Percentiles rank a stretch among this genome's conserved stretches.
Conservation (phyloP, 2,329 filamentous ascomycete genomes). For the Plectosphaerella sp. region DNA sequence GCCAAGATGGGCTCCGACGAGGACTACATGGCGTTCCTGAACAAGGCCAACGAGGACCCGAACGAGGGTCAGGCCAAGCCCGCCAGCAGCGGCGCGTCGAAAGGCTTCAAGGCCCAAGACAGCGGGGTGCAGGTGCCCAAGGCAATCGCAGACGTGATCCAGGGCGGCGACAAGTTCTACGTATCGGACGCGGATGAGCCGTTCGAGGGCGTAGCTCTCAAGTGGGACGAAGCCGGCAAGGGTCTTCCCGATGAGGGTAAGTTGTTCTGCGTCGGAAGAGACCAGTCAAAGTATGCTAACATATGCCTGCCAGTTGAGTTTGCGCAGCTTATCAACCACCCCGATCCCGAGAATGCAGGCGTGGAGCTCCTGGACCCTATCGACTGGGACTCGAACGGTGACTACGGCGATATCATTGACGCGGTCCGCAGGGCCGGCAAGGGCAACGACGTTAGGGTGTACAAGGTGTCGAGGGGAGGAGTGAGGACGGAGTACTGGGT, state of each 20-base stretch:
- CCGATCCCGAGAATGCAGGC: slow-evolving; percentile 44
- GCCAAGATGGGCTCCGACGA: slow-evolving; percentile 69
- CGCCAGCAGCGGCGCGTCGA: slow-evolving; percentile 15
- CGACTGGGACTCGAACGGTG: slow-evolving; percentile 68
- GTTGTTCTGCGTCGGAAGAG: slow-evolving; percentile 16
- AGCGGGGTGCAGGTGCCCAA: slow-evolving; percentile 56
- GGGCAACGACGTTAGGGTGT: slow-evolving; percentile 69
- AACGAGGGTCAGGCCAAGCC: slow-evolving; percentile 48
- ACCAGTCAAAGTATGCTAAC: not conserved
- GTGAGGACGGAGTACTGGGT: slow-evolving; percentile 77
- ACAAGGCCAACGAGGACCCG: slow-evolving; percentile 80
- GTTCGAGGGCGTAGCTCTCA: slow-evolving; percentile 71
- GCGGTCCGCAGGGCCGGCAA: slow-evolving; percentile 61
- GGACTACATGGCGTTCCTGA: slow-evolving; percentile 77
- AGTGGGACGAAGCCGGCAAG: slow-evolving; percentile 47
- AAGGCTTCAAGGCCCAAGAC: slow-evolving; percentile 48
- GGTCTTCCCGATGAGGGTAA: slow-evolving; percentile 59
- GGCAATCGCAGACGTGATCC: slow-evolving; percentile 43
- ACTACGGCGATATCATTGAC: slow-evolving; percentile 66
- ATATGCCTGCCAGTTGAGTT: slow-evolving; percentile 43
- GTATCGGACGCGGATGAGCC: slow-evolving; percentile 80
- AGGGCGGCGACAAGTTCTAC: slow-evolving; percentile 59
- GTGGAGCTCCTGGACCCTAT: slow-evolving; percentile 63
- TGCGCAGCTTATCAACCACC: slow-evolving; percentile 59
- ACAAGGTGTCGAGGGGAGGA: slow-evolving; percentile 59